Evolutionary conservation across 345 rosid genomes (phyloP).

Genomic region (Laguncularia racemosa): DNA sequence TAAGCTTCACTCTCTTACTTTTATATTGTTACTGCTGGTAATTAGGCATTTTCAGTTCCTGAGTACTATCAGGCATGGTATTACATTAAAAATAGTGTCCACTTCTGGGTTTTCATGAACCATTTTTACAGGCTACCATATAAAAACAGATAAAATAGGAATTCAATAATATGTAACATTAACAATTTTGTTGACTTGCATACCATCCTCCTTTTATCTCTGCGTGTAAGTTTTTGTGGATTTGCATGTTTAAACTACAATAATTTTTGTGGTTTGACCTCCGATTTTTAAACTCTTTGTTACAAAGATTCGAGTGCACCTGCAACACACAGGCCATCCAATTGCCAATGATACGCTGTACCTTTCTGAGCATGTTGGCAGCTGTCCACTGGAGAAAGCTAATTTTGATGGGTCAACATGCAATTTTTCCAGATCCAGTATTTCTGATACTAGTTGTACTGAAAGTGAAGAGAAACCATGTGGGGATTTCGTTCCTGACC

Average conservation of each 20-base stretch:
- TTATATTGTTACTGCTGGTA: too few relatives aligned
- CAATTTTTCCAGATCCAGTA: constrained; percentile 15
- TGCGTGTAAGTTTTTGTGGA: not conserved
- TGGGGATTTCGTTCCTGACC: constrained; percentile 68
- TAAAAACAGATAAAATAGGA: too few relatives aligned
- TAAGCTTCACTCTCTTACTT: too few relatives aligned
- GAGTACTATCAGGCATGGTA: too few relatives aligned
- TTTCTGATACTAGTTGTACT: constrained; percentile 8
- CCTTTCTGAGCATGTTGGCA: constrained; percentile 33
- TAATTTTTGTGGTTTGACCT: not conserved
- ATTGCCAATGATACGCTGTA: constrained; percentile 89
- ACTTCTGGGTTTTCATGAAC: too few relatives aligned
- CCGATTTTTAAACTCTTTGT: not conserved
- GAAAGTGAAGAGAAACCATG: constrained; percentile 23
- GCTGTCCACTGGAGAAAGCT: constrained; percentile 29
- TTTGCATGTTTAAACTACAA: not conserved
- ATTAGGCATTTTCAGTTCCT: too few relatives aligned
- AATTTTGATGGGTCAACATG: constrained; percentile 54
- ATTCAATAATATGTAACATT: too few relatives aligned
- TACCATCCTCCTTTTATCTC: too few relatives aligned
- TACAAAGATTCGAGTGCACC: constrained; percentile 82
- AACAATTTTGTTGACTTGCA: too few relatives aligned
- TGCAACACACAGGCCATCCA: constrained; percentile 75
- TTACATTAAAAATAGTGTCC: too few relatives aligned
- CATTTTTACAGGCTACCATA: too few relatives aligned